A percentile compares a stretch with the other conserved stretches of the same genome.
These are phyloP conservation scores for Colletotrichum camelliae DNA, from an alignment of 2,329 filamentous ascomycete genomes.

Conservation along the genomic window DNA sequence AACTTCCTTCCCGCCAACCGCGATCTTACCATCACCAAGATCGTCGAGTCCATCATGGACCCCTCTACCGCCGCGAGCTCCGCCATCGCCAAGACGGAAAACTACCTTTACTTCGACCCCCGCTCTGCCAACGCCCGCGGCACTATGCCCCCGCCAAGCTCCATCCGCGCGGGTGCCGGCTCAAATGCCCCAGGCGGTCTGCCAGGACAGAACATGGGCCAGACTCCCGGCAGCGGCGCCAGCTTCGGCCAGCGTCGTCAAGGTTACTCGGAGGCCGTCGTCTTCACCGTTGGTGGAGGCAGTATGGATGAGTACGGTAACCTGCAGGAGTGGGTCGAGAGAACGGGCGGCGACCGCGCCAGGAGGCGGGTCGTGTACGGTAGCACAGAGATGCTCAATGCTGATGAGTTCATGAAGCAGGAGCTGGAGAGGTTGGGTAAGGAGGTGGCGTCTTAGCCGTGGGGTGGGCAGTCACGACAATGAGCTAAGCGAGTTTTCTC, in stretches of 20 bases:
- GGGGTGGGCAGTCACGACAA: not conserved
- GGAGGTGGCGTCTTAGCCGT: conserved; percentile 49
- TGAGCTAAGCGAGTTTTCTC: not conserved
- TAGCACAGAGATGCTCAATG: conserved; percentile 82
- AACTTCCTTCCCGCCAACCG: conserved; percentile 97
- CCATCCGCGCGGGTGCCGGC: conserved; percentile 52
- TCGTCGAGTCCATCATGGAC: conserved; percentile 98
- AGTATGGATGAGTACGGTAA: conserved; percentile 99
- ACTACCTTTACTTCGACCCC: conserved; percentile 97
- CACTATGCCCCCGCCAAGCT: conserved; percentile 82
- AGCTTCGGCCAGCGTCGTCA: conserved; percentile 91
- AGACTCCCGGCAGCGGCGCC: conserved; percentile 70
- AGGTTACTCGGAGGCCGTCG: conserved; percentile 87
- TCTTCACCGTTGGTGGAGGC: conserved; percentile 94
- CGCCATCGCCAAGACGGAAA: conserved; percentile 94
- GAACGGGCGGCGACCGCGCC: conserved; percentile 70
- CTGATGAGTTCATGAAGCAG: conserved; percentile 68
- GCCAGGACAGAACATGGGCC: conserved; percentile 47
- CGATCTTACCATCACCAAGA: conserved; percentile 95
- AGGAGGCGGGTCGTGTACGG: conserved; percentile 91
- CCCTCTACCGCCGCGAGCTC: conserved; percentile 87
- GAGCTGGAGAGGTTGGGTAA: conserved; percentile 68
- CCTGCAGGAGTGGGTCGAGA: conserved; percentile 90
- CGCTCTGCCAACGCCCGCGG: conserved; percentile 91
- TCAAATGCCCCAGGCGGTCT: conserved; percentile 50